These are phyloP conservation scores for Emericellopsis atlantica DNA, from an alignment of 2,329 filamentous ascomycete species.

Conservation along the genomic window DNA sequence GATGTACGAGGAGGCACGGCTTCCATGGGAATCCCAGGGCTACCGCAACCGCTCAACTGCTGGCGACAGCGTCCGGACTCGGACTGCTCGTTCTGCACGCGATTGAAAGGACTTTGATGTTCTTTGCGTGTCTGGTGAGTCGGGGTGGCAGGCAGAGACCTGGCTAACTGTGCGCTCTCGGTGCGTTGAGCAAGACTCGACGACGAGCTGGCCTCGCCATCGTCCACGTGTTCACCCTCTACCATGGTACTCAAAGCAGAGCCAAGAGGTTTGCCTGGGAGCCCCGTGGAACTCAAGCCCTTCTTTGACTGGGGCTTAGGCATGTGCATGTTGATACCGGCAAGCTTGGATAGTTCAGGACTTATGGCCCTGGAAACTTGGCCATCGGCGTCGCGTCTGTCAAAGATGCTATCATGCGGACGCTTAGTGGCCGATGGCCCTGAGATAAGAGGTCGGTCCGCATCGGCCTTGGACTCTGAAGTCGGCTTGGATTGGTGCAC, in stretches of 20 bases:
- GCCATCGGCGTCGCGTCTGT: conserved; percentile 6
- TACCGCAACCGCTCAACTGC: neutral
- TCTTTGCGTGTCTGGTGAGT: neutral
- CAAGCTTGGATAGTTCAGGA: conserved; percentile 1
- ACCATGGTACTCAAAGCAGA: conserved; percentile 15
- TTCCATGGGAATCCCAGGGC: conserved; percentile 8
- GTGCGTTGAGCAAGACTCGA: no score
- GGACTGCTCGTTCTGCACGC: no score
- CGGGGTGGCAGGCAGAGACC: no score
- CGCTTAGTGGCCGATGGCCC: conserved; percentile 24
- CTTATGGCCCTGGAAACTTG: conserved; percentile 1
- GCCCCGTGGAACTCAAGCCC: neutral
- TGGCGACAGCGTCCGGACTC: no score
- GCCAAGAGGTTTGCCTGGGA: conserved; percentile 10
- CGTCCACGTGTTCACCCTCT: conserved; percentile 11
- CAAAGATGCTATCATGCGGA: conserved; percentile 19
- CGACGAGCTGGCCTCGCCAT: neutral
- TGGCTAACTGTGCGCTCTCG: no score
- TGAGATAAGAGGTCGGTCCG: conserved; percentile 25
- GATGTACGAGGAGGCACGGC: conserved; percentile 14
- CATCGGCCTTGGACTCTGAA: conserved; percentile 5
- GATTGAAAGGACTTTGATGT: neutral
- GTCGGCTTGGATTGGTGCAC: conserved; percentile 11
- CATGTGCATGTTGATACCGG: no score
- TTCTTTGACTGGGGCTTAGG: conserved; percentile 10